Base-by-base conservation (phyloP, 495 filamentous ascomycete genomes). In the Lepraria neglecta region DNA sequence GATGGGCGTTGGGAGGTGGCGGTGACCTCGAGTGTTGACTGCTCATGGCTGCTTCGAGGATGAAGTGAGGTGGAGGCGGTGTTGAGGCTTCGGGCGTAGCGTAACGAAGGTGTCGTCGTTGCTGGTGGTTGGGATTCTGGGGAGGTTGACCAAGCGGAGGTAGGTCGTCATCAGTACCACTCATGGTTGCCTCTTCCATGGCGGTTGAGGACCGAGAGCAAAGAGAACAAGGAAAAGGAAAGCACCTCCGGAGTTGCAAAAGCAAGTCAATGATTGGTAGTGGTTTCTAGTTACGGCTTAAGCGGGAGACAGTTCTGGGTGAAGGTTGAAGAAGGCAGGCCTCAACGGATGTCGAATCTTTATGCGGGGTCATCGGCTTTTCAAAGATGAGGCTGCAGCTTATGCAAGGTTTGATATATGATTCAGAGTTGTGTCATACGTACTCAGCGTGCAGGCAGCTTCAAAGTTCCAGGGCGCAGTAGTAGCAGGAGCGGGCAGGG, bases 101-200 rank as follows among this genome's bases (percentile, higher is more conserved):
- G 45, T 63, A 63, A 43, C 60, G 60, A 21, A 50, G 44, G 21
- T 63, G 60, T 52, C 60, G 54, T 50, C 60, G 60, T 48, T 57
- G 60, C 15, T 50, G 53, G 38, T 44, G 38, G 24, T 54, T 35
- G 31, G 51, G 51, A 12, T 54, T 54, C 35, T 38, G 58, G 44
- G 33, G 48, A 27, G 46, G 19, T 31, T 55, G 50, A 21, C 14
- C 31, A 21, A 61, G 27, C 14, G 48, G 51, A n/a, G 59, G 51
- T 9, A 47, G 28, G 51, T 48, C 43, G 21, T 61, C 30, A 55
- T 56, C 50, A 24, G 59, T 47, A 56, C 51, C 59, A 61, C 59
- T 61, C 51, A 56, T 61, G 33, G 58, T 40, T 60, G 46, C 46
- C 21, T 40, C 24, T 51, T 60, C 58, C 58, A 60, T 60, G 46